Evolutionary conservation across 2,329 filamentous ascomycete genomes (phyloP), one percentile per base, ranked within the genome.

Genomic region (Calonectria pseudoreteaudii): DNA sequence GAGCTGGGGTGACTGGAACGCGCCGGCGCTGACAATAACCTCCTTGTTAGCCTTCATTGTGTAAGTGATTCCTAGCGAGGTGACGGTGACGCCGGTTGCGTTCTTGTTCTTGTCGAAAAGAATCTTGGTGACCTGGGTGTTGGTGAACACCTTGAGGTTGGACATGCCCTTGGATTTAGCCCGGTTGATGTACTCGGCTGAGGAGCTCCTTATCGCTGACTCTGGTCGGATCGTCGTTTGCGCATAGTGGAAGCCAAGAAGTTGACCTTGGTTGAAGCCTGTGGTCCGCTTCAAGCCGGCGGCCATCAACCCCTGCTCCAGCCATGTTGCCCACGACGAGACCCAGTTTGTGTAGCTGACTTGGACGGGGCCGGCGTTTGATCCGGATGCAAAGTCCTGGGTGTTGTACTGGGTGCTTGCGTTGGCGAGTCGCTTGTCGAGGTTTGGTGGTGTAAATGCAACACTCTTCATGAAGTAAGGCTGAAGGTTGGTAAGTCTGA

Each of bases 1-100:
- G 20, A 79, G 65, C 34, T 79, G 77, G 0, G 77, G 77, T 0
- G 75, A 78, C 18, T 77, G 75, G 38, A 77, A 78, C 10, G 68
- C 47, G 26, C 77, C 77, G 3, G 70, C 74, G 1, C 72, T 78
- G 7, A 79, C 66, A 0, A 79, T 75, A 1, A 79, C 77, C 23
- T 79, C 77, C 11, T 79, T 79, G 1, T 44, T 49, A 0, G 76
- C 77, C 8, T 71, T 79, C 26, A 79, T 66, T 1, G 74, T 78
- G 11, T 76, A 79, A 1, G 74, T 50, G 4, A 76, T 44, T 0
- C 77, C 75, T 10, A 38, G 18, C 34, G 34, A 66, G 47, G 18
- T 47, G 68, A 65, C 58, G 3, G 53, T 64, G 10, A 70, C 56
- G 26, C 68, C 68, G 16, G 13, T 50, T 14, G 58, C 68, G 30